Evolutionary conservation across 202 grass and related monocot species (phyloP), one percentile per base, ranked within the genome.

Genomic region (Musa balbisiana): DNA sequence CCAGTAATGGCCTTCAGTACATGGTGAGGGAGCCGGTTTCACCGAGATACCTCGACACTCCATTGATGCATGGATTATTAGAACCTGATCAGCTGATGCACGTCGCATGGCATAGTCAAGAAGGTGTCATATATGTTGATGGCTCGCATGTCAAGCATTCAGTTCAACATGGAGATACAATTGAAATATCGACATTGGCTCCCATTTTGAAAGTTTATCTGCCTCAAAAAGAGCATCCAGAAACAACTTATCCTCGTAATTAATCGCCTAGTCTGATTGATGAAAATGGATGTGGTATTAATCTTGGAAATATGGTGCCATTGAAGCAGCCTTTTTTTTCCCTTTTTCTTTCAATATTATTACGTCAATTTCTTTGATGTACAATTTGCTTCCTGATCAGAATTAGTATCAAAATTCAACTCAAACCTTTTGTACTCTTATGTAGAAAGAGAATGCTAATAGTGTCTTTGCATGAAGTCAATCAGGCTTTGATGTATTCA

Each of bases 21-120:
- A 97, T 97, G 86, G 89, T 93, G 81, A 89, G 93, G 80, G 93
- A 97, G 70, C 93, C 90, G 13, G 91, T 97, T 78, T 81, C 65
- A 0, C 80, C 86, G 33, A 80, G 55, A 6, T 78, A 78, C 56
- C 72, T 60, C 1, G 88, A 89, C 52, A 81, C 64, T 49, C 72
- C 82, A 72, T 79, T 87, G 78, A 76, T 97, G 70, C 90, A 97
- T 59, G 88, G 84, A 21, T 87, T 91, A 60, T 53, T 97, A 66
- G 87, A 89, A 84, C 78, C 82, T 73, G 83, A 68, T 14, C 76
- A 89, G 62, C 63, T 71, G 27, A 86, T 93, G 70, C 71, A 78
- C 74, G 49, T 89, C 26, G 85, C 76, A 75, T 97, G 93, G 93
- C 87, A 91, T 79, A 86, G 80, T 69, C 74, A 93, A 69, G 90